Conservation (phyloP, 2,329 filamentous ascomycete genomes). For the Fusarium piperis region DNA sequence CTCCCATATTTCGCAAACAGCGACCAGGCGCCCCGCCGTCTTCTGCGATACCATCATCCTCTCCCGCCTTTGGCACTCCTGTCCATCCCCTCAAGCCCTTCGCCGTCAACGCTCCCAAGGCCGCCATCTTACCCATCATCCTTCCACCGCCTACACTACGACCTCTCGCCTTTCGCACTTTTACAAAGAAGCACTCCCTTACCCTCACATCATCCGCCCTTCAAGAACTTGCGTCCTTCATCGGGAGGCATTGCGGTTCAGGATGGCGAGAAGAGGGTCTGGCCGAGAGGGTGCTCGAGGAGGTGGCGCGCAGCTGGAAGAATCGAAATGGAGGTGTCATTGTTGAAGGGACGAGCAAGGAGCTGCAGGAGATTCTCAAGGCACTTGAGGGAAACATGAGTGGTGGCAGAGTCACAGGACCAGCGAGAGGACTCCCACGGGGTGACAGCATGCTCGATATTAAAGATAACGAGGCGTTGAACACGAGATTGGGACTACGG, state of each 20-base stretch:
- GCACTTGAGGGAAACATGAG: constrained; percentile 88
- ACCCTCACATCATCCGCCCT: constrained; percentile 90
- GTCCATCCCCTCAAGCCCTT: constrained; percentile 79
- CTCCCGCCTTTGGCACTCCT: constrained; percentile 89
- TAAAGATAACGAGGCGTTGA: constrained; percentile 61
- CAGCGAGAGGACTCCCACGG: constrained; percentile 60
- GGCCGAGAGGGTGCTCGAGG: constrained; percentile 91
- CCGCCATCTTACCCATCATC: constrained; percentile 84
- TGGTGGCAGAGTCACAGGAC: constrained; percentile 75
- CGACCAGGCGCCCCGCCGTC: constrained; percentile 49
- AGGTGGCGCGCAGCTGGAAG: constrained; percentile 93
- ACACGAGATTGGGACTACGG: constrained; percentile 66
- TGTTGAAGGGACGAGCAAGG: constrained; percentile 81
- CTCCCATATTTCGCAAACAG: constrained; percentile 50
- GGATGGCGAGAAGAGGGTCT: constrained; percentile 96
- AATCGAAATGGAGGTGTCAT: constrained; percentile 88
- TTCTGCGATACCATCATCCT: constrained; percentile 83
- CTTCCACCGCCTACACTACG: constrained; percentile 87
- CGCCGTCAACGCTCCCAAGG: constrained; percentile 61
- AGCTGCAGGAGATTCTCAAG: constrained; percentile 84
- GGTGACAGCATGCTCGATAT: constrained; percentile 71
- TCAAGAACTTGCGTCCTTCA: constrained; percentile 85
- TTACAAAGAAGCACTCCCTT: constrained; percentile 97
- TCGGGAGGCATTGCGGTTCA: constrained; percentile 92
- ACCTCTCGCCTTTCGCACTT: constrained; percentile 91